Evolutionary conservation across 495 filamentous ascomycete species (phyloP).

Genomic region (Jackrogersella minutella): DNA sequence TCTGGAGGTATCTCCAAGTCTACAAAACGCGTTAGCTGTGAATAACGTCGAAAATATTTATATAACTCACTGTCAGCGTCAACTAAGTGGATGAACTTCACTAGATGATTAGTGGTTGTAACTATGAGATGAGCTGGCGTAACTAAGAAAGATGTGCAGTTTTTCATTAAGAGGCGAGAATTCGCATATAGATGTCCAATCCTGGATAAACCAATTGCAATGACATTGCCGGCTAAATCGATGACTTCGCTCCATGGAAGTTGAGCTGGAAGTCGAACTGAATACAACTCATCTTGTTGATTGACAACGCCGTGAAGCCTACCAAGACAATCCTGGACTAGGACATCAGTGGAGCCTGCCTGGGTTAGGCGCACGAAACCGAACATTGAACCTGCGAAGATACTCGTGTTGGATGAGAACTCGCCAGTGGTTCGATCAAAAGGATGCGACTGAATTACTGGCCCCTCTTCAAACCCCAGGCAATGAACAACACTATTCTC

Average conservation of each 20-base stretch:
- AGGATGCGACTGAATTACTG: constrained; percentile 35
- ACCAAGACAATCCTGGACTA: constrained; percentile 51
- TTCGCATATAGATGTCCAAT: constrained; percentile 83
- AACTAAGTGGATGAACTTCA: constrained; percentile 91
- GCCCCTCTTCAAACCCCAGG: constrained; percentile 37
- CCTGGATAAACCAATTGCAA: constrained; percentile 71
- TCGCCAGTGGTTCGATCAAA: constrained; percentile 41
- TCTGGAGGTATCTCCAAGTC: constrained; percentile 85
- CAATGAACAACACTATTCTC: constrained; percentile 42
- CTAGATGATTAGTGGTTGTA: constrained; percentile 86
- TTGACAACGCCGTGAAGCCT: constrained; percentile 47
- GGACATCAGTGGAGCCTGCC: constrained; percentile 46
- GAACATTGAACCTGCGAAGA: constrained; percentile 42
- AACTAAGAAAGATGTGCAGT: constrained; percentile 88
- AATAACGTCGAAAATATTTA: neutral
- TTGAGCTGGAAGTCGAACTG: constrained; percentile 49
- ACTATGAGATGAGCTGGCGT: constrained; percentile 87
- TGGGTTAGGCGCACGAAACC: constrained; percentile 46
- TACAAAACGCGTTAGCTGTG: constrained; percentile 42
- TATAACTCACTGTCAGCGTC: constrained; percentile 65
- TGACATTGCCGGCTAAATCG: constrained; percentile 47
- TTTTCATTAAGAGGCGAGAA: constrained; percentile 73
- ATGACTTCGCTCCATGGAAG: constrained; percentile 63
- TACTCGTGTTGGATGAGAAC: constrained; percentile 39
- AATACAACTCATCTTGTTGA: constrained; percentile 44